Evolutionary conservation across 2,329 filamentous ascomycete species (phyloP).

Genomic region (Verticillium klebahnii): DNA sequence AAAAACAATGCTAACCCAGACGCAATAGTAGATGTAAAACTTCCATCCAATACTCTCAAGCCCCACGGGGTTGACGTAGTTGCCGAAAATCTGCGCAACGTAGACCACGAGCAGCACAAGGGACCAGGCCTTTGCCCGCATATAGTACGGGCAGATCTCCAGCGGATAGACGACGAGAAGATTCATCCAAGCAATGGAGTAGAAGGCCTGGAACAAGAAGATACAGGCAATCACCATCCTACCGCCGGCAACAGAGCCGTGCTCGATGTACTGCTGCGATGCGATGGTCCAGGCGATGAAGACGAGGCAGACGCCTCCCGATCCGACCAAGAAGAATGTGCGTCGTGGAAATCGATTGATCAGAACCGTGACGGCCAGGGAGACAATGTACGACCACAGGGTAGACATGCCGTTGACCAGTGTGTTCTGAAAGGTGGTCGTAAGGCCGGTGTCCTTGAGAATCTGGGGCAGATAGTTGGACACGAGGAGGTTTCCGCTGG

Average conservation of each 20-base stretch:
- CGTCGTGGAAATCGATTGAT: constrained; percentile 32
- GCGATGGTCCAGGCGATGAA: constrained; percentile 35
- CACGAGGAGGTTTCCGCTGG: constrained; percentile 34
- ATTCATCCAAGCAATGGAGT: constrained; percentile 33
- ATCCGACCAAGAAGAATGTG: constrained; percentile 32
- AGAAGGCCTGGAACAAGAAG: constrained; percentile 36
- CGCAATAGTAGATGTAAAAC: constrained; percentile 36
- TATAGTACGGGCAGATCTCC: constrained; percentile 34
- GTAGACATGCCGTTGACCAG: constrained; percentile 35
- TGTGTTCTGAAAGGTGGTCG: constrained; percentile 30
- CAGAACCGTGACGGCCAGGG: constrained; percentile 28
- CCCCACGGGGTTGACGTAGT: constrained; percentile 34
- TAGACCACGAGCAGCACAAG: constrained; percentile 35
- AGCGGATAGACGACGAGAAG: constrained; percentile 37
- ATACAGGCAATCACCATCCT: constrained; percentile 34
- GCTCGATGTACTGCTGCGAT: constrained; percentile 30
- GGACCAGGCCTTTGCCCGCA: constrained; percentile 36
- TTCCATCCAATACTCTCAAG: constrained; percentile 33
- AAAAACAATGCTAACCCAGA: constrained; percentile 32
- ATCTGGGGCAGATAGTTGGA: constrained; percentile 36
- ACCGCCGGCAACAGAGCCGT: constrained; percentile 22
- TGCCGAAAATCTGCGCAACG: constrained; percentile 29
- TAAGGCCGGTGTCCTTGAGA: constrained; percentile 33
- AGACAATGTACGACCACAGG: constrained; percentile 37
- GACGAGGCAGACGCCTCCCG: constrained; percentile 30